phyloP scores from a whole-genome alignment of 345 rosid species.

The Corymbia maculata region DNA sequence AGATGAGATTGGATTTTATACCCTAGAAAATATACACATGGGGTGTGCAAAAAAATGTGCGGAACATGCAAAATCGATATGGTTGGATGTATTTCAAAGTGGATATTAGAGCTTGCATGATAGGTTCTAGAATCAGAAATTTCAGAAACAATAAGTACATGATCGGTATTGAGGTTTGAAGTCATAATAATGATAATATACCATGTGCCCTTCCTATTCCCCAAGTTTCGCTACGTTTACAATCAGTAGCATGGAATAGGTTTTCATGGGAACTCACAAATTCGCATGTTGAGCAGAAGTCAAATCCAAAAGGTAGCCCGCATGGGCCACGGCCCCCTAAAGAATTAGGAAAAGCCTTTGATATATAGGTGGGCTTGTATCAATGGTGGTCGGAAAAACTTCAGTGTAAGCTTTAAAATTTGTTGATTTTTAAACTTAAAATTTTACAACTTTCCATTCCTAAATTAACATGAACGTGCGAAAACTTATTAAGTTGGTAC shows the following conservation, averaged over 20 bases:
- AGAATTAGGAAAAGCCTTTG: background rate
- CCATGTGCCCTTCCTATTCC: background rate
- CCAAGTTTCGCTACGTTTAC: background rate
- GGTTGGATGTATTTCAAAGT: background rate
- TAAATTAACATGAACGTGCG: background rate
- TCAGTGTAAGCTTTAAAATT: background rate
- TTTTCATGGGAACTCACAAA: background rate
- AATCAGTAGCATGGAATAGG: background rate
- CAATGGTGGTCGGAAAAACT: background rate
- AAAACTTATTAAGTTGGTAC: background rate
- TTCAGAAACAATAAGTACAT: background rate
- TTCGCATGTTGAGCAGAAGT: background rate
- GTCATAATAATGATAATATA: background rate
- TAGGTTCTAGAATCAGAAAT: background rate
- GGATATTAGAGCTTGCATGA: background rate
- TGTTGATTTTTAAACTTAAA: background rate
- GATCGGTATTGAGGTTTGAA: background rate
- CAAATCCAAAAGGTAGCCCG: background rate
- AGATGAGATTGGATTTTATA: background rate
- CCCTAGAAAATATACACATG: background rate
- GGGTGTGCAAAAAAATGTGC: background rate
- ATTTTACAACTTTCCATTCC: background rate
- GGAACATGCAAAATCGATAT: background rate
- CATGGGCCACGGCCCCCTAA: background rate
- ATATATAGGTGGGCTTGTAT: background rate